Percentiles rank a stretch among this genome's conserved stretches.
phyloP scores from a whole-genome alignment of 2,329 filamentous ascomycete genomes.

The Massarina eburnea region DNA sequence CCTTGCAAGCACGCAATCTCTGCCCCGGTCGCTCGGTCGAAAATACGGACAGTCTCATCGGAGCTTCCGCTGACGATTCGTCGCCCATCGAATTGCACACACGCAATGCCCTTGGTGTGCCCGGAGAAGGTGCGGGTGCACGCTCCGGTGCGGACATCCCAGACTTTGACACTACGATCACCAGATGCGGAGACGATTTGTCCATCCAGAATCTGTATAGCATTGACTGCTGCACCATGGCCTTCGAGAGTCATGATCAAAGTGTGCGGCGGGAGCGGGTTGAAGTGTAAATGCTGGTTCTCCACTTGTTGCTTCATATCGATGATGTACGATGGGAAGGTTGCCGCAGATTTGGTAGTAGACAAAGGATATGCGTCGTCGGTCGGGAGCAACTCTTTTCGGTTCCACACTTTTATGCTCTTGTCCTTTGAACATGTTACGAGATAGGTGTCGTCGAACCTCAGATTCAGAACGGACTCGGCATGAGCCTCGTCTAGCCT shows the following conservation, averaged over 20 bases:
- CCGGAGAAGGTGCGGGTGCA: conserved; percentile 79
- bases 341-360: conserved; percentile 47
- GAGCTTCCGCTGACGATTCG: conserved; percentile 95
- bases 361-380: conserved; percentile 43
- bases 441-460: conserved; percentile 86
- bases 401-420: conserved; percentile 94
- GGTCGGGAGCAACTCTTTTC: conserved; percentile 52
- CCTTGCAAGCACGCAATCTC: conserved; percentile 86
- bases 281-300: conserved; percentile 47
- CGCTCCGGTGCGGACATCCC: conserved; percentile 80
- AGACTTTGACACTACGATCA: conserved; percentile 90
- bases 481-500: conserved; percentile 74
- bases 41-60: conserved; percentile 94
- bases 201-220: conserved; percentile 82
- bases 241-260: conserved; percentile 79
- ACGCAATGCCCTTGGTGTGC: conserved; percentile 94
- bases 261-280: conserved; percentile 67
- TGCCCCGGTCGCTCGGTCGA: conserved; percentile 80
- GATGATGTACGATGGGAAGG: conserved; percentile 58
- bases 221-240: conserved; percentile 90
- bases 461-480: conserved; percentile 90
- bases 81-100: conserved; percentile 92
- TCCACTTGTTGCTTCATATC: conserved; percentile 48
- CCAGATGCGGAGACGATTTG: conserved; percentile 94
- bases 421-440: conserved; percentile 98